Base-by-base conservation (phyloP, 179 eudicot genomes). In the Carnegiea gigantea region DNA sequence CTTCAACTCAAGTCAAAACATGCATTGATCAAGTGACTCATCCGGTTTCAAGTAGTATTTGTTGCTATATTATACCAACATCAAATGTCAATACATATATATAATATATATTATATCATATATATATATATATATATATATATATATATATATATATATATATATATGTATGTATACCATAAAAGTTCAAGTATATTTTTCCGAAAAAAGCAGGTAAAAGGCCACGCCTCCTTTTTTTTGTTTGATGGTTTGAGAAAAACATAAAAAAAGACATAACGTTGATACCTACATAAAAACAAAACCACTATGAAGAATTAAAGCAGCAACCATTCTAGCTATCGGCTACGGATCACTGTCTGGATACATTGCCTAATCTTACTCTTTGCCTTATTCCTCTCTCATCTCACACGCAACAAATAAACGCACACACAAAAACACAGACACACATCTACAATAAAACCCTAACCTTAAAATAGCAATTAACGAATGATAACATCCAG, bases 351-450 rank as follows among this genome's bases (percentile, higher is more conserved):
- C 40, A 67, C 77, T 33, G 1, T 33, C 1, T 51, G n/a, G n/a
- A 77, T 86, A 80, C 84, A 77, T 84, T 84, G 89, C 85, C 83
- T 65, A 86, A 84, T 78, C 86, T 84, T 86, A 86, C 89, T 86
- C 89, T 74, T 81, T 84, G 76, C 70, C 75, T 60, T 28, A 33
- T 33, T 33, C 36, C 36, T 33, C 36, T 7, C 67, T 24, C 26
- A n/a, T 76, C 24, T 36, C 64, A n/a, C n/a, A n/a, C n/a, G n/a
- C n/a, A n/a, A n/a, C n/a, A n/a, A n/a, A n/a, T n/a, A n/a, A n/a
- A n/a, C n/a, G n/a, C n/a, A n/a, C n/a, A n/a, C n/a, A n/a, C 9
- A 48, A 3, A 48, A 1, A 48, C 1, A 48, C 13, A 30, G 1
- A 30, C 3, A 3, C 36, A 33, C 36, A 33, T 2, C 1, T 33